Evolutionary conservation across 1,284 basidiomycete species (phyloP), one percentile per base, ranked within the genome.

Genomic region (Malassezia globosa): DNA sequence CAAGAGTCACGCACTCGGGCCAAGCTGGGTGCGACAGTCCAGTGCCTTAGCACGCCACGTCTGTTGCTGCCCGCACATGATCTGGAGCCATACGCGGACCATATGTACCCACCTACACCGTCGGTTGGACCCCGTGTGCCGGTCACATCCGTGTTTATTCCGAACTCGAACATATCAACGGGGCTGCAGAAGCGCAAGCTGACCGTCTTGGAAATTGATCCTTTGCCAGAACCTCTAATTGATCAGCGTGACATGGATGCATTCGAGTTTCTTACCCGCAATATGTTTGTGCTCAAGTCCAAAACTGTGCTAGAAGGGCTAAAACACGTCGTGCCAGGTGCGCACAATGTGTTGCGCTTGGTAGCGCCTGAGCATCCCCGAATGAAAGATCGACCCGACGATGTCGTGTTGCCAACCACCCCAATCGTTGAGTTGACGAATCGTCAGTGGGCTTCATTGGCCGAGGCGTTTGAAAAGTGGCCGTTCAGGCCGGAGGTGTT

Each of bases 401-500:
- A 61, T 25, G 47, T 58, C 22, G 54, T 69, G 3, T 19, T 48
- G 13, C 63, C 66, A 4, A 51, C 60, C 13, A 53, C 55, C 24
- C 45, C 50, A 11, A 63, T 70, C 19, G 24, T 42, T 16, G 43
- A 56, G 18, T 54, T 70, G 36, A 66, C 60, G 23, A 61, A 62
- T 26, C 51, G 48, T 14, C 64, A 70, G 43, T 66, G 62, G 63
- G 63, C 59, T 5, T 48, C 51, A 14, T 50, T 70, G 35, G 61
- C 64, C 2, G 44, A 53, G 26, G 63, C 58, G 44, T 70, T 69
- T 56, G 63, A 70, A 16, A 54, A 55, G 38, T 70, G 67, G 67
- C 67, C 67, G 3, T 70, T 70, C 58, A 51, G 64, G 6, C 67
- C 67, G 3, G 33, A 45, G 36, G 53, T 57, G 24, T 42, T 61